These are phyloP conservation scores for Phytopythium delawarense DNA, from an alignment of 352 stramenopile genomes.

Conservation along the genomic window DNA sequence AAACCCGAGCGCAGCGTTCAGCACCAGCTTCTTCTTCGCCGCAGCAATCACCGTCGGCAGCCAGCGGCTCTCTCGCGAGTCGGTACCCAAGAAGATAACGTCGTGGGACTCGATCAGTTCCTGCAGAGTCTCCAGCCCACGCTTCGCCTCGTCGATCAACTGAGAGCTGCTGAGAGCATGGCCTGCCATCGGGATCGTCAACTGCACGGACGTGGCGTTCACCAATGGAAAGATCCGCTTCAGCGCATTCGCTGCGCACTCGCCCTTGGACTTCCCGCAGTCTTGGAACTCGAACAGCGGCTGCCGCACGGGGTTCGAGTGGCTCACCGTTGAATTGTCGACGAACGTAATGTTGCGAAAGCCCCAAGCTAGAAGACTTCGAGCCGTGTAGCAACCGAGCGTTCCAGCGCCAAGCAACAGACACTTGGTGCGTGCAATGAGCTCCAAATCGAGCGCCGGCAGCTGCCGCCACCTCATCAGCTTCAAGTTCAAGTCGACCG, in stretches of 20 bases:
- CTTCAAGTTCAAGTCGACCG: conserved; percentile 98
- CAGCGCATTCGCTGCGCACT: conserved; percentile 91
- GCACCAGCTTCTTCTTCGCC: conserved; percentile 88
- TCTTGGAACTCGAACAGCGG: conserved; percentile 95
- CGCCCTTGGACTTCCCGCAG: conserved; percentile 92
- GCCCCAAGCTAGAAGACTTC: conserved; percentile 96
- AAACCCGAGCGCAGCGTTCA: conserved; percentile 88
- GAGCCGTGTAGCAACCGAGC: conserved; percentile 96
- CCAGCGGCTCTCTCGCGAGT: conserved; percentile 98
- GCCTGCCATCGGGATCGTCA: conserved; percentile 99
- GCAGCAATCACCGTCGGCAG: conserved; percentile 95
- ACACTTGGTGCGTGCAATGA: conserved; percentile 90
- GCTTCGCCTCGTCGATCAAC: conserved; percentile 57
- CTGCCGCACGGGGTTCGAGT: conserved; percentile 98
- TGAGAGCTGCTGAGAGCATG: conserved; percentile 79
- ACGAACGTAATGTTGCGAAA: conserved; percentile 97
- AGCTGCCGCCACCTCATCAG: conserved; percentile 99
- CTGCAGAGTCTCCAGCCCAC: conserved; percentile 79
- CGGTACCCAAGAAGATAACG: conserved; percentile 96
- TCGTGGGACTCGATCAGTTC: conserved; percentile 92
- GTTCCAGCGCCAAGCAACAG: conserved; percentile 95
- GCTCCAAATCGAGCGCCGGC: conserved; percentile 91
- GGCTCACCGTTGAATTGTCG: conserved; percentile 96
- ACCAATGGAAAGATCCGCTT: conserved; percentile 93
- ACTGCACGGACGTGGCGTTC: conserved; percentile 74